phyloP scores from a whole-genome alignment of 257 asterid genomes.

The Datura wrightii region DNA sequence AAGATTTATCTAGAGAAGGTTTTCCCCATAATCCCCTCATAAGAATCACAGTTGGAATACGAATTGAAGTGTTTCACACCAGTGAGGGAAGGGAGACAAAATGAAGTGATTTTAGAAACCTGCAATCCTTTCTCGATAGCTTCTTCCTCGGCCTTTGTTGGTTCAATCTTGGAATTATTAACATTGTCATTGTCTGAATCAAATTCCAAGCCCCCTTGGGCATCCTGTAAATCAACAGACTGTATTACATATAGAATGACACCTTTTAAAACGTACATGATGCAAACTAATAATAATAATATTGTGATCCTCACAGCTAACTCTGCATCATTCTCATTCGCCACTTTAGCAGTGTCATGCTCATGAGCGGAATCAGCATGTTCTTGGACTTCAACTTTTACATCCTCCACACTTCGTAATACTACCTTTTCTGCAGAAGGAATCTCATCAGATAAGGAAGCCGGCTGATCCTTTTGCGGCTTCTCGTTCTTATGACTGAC shows the following conservation, averaged over 20 bases:
- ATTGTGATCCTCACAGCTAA: conserved; percentile 55
- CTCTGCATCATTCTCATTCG: conserved; percentile 54
- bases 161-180: conserved; percentile 74
- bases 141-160: conserved; percentile 91
- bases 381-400: conserved; percentile 60
- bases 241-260: conserved; percentile 11
- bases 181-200: conserved; percentile 77
- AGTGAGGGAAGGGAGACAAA: background rate
- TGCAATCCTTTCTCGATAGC: conserved; percentile 93
- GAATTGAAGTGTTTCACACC: background rate
- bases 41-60: background rate
- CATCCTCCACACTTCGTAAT: conserved; percentile 60
- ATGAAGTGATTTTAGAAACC: conserved; percentile 47
- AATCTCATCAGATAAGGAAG: conserved; percentile 71
- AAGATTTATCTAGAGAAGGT: background rate
- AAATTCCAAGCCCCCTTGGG: conserved; percentile 61
- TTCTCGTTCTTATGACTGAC: conserved; percentile 34
- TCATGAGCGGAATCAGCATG: conserved; percentile 42
- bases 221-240: conserved; percentile 55
- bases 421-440: conserved; percentile 71
- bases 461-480: conserved; percentile 52
- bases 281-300: conserved; percentile 20
- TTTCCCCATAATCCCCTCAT: background rate
- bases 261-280: background rate
- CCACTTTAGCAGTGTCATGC: conserved; percentile 48